Percentiles rank a stretch among this genome's conserved stretches.
Evolutionary conservation across 768 basidiomycete species (phyloP).

Genomic region (Auricularia sp.): DNA sequence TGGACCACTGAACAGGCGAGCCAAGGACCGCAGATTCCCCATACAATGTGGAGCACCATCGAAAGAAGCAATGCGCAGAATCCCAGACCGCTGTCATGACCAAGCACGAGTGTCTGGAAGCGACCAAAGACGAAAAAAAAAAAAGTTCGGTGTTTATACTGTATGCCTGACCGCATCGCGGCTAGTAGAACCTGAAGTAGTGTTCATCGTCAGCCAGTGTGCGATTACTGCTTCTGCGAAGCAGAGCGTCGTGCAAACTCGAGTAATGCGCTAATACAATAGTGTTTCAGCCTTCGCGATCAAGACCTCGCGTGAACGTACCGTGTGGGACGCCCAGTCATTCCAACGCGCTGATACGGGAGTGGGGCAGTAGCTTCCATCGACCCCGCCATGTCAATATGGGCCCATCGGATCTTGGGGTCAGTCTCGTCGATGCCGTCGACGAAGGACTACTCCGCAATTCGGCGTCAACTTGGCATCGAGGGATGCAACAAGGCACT

Average conservation of each 20-base stretch:
- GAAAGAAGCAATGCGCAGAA: no score
- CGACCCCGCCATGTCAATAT: conserved; percentile 60
- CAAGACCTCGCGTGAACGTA: conserved; percentile 24
- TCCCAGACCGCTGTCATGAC: no score
- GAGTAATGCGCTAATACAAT: conserved; percentile 13
- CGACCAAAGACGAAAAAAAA: no score
- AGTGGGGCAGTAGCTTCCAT: conserved; percentile 40
- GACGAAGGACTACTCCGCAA: conserved; percentile 42
- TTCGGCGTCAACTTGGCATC: background rate
- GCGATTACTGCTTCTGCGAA: background rate
- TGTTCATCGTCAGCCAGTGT: no score
- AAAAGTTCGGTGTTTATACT: no score
- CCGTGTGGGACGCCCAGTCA: conserved; percentile 77
- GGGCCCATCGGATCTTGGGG: conserved; percentile 69
- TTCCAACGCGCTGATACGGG: conserved; percentile 61
- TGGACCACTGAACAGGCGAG: no score
- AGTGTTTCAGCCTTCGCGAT: background rate
- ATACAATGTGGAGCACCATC: no score
- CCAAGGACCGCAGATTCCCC: no score
- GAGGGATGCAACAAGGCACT: background rate
- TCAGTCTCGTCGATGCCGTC: conserved; percentile 59
- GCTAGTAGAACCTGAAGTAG: no score
- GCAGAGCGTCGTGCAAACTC: conserved; percentile 15
- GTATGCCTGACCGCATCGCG: no score
- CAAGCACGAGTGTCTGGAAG: no score